Percentiles rank a stretch among this genome's conserved stretches.
These are phyloP conservation scores for Yamagishiella unicocca DNA, from an alignment of 139 green algal genomes.

Conservation along the genomic window DNA sequence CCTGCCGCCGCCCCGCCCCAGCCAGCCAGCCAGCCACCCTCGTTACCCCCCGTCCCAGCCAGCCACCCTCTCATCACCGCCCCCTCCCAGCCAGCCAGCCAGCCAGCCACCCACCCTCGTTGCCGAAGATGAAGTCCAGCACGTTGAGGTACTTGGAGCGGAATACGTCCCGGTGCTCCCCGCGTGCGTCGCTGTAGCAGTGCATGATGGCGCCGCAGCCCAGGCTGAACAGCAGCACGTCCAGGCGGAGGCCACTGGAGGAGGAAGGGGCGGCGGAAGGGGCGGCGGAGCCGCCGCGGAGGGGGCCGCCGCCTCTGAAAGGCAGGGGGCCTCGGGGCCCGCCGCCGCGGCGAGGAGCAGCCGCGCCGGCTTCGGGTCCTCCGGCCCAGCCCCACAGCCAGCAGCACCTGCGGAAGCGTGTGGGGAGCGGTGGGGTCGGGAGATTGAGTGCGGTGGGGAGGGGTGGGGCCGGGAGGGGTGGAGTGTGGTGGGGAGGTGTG, in stretches of 20 bases:
- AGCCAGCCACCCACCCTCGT: constrained; percentile 59
- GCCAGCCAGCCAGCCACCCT: too few species aligned
- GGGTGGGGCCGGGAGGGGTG: too few species aligned
- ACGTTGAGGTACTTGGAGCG: constrained; percentile 93
- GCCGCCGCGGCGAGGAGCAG: background rate
- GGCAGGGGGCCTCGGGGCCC: too few species aligned
- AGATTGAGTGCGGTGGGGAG: background rate
- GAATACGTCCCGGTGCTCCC: constrained; percentile 88
- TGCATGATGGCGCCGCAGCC: constrained; percentile 89
- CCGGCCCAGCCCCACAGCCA: background rate
- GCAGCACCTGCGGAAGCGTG: constrained; percentile 36
- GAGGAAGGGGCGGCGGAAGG: background rate
- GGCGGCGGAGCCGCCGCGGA: background rate
- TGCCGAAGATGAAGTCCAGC: constrained; percentile 95
- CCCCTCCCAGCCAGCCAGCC: background rate
- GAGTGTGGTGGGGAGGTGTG: too few species aligned
- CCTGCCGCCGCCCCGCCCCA: too few species aligned
- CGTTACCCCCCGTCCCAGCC: too few species aligned
- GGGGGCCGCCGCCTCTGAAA: background rate
- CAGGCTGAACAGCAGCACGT: constrained; percentile 86
- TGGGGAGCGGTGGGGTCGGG: background rate
- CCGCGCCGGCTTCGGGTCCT: background rate
- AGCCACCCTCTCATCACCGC: too few species aligned
- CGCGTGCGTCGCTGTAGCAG: constrained; percentile 64
- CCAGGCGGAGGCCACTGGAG: constrained; percentile 67